Evolutionary conservation across 345 rosid genomes (phyloP), one percentile per base, ranked within the genome.

Genomic region (Moricandia arvensis): DNA sequence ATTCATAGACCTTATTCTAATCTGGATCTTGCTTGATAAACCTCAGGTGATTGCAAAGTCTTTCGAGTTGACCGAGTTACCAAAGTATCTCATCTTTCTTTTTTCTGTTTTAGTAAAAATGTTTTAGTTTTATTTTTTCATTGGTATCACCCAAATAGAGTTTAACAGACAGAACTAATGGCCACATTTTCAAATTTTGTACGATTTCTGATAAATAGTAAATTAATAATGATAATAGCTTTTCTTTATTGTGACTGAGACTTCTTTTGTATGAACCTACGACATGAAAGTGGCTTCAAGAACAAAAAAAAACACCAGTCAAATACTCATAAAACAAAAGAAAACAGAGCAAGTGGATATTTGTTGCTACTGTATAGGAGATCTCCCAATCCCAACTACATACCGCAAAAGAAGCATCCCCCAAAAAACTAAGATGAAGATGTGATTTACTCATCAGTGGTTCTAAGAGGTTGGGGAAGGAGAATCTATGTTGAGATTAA

Each of bases 21-120:
- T 76, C 33, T 79, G 10, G 53, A 4, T 80, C 51, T 58, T 78
- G 37, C 61, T 66, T 69, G 66, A 37, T 63, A 49, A 17, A 71
- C 37, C 61, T 81, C 75, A 95, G 93, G 85, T 86, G 16, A 83
- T 88, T 87, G 90, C 31, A 29, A 29, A 29, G 31, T 29, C 31
- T 29, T 29, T 29, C 31, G 93, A 95, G 81, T 91, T 86, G 74
- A 86, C 94, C 3, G 94, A 88, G 38, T 84, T 29, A 38, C 45
- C n/a, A 13, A 38, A 38, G 45, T 38, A 38, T 38, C 45, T 38
- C 45, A 38, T 11, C 45, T 38, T 11, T 38, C n/a, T 38, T 38
- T 38, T n/a, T 10, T 38, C 45, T 38, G 45, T 11, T 38, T 38
- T 38, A 10, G 45, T 38, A 38, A 38, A 10, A 38, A 3, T 10